Evolutionary conservation across 768 basidiomycete species (phyloP), one percentile per base, ranked within the genome.

Genomic region (Coprinopsis strossmayeri): DNA sequence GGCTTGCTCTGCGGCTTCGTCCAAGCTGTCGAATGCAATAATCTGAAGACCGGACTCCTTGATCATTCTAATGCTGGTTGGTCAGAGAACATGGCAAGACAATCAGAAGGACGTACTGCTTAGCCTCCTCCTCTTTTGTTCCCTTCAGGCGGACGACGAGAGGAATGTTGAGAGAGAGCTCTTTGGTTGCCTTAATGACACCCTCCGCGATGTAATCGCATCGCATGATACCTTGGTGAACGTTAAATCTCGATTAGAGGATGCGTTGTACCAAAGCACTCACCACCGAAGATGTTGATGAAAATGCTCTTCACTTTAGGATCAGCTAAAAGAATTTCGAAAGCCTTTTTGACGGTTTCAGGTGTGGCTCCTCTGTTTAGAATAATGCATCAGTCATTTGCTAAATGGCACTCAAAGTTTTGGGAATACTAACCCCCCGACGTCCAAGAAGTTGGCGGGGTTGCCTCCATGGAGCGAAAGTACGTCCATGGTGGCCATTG

Each of bases 401-500:
- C n/a, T 32, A 3, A 5, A 51, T 24, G 7, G n/a, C 38, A 10
- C 23, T 5, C 25, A 38, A 21, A 15, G 26, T 38, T 15, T 13
- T 48, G 37, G 23, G 25, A 34, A 25, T 30, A 54, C 74, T 51
- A 60, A 88, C 86, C 92, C 96, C 74, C 96, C 96, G 49, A 97
- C 94, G 59, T 99, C 96, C 52, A 98, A 77, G 79, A 99, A 99
- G 68, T 99, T 98, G 47, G 96, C 96, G 3, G 96, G 96, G 57
- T 94, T 85, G 45, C 91, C 96, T 42, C 96, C 96, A 62, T 97
- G 91, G 45, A 96, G 73, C 41, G 93, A 81, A 49, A 99, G 77
- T n/a, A 98, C 95, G 61, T 99, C 96, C 96, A 99, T 98, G 48
- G 96, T 99, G 30, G 96, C 96, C 96, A 99, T 99, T 44, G 96